Percentiles rank a stretch among this genome's conserved stretches.
These are phyloP conservation scores for Triangularia setosa DNA, from an alignment of 2,329 filamentous ascomycete genomes.

Conservation along the genomic window DNA sequence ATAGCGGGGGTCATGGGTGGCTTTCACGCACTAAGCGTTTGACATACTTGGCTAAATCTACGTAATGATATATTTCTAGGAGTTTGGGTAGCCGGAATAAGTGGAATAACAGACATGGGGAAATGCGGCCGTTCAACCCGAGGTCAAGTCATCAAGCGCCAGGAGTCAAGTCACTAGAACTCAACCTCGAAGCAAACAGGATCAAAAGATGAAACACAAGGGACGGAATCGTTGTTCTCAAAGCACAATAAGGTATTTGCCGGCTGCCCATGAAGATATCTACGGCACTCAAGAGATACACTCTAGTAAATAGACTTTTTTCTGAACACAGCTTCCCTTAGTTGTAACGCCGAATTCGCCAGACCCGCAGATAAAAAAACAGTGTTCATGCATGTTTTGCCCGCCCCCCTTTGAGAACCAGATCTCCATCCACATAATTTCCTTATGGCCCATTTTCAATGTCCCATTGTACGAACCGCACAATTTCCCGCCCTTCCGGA, in stretches of 20 bases:
- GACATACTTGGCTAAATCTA: constrained; percentile 14
- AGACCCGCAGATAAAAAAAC: neutral
- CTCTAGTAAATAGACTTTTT: neutral
- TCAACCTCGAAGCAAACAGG: neutral
- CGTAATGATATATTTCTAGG: constrained; percentile 20
- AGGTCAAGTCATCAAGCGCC: neutral
- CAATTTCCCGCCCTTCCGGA: neutral
- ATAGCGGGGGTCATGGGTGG: constrained; percentile 1
- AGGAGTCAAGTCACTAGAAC: neutral
- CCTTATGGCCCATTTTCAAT: neutral
- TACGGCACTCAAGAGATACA: neutral
- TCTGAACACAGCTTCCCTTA: neutral
- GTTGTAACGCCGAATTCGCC: constrained; percentile 14
- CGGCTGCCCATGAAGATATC: neutral
- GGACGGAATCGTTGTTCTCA: neutral
- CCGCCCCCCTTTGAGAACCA: neutral
- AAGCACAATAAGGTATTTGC: neutral
- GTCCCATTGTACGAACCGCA: neutral
- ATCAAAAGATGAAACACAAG: neutral
- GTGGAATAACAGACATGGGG: neutral
- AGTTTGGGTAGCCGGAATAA: neutral
- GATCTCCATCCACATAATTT: neutral
- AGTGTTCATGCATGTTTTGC: neutral
- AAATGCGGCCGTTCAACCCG: neutral
- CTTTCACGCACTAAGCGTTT: constrained; percentile 24